Evolutionary conservation across 345 rosid species (phyloP).

Genomic region (Schrenkiella parvula): DNA sequence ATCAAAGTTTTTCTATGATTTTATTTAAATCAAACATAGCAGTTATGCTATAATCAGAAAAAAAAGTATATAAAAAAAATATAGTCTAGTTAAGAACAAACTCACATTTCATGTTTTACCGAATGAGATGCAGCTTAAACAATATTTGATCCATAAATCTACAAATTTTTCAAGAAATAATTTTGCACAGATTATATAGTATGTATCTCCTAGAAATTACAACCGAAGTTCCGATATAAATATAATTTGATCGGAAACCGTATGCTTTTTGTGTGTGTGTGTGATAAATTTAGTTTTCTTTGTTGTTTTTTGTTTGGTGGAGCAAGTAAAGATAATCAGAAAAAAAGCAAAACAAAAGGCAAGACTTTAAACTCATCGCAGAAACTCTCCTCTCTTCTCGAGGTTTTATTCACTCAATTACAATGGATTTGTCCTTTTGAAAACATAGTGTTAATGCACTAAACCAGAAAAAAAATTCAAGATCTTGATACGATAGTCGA

Average conservation of each 20-base stretch:
- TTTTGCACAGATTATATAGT: too few relatives aligned
- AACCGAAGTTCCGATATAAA: constrained; percentile 10
- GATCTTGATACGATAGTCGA: not conserved
- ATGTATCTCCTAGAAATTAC: constrained; percentile 16
- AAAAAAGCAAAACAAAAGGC: not conserved
- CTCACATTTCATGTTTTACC: too few relatives aligned
- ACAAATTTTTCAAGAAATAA: too few relatives aligned
- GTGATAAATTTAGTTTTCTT: not conserved
- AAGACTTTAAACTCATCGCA: not conserved
- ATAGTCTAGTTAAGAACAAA: too few relatives aligned
- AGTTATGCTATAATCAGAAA: too few relatives aligned
- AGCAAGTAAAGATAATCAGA: not conserved
- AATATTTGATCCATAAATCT: too few relatives aligned
- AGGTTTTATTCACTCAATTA: not conserved
- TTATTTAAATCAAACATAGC: too few relatives aligned
- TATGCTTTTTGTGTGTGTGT: not conserved
- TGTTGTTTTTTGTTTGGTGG: not conserved
- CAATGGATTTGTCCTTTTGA: not conserved
- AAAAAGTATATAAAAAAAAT: too few relatives aligned
- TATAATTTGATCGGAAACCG: not conserved
- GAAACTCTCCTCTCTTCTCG: not conserved
- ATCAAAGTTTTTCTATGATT: too few relatives aligned
- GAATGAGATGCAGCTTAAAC: too few relatives aligned
- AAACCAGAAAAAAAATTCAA: not conserved
- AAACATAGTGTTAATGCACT: not conserved